These are phyloP conservation scores for Cenococcum geophilum DNA, from an alignment of 495 filamentous ascomycete species.

Conservation along the genomic window DNA sequence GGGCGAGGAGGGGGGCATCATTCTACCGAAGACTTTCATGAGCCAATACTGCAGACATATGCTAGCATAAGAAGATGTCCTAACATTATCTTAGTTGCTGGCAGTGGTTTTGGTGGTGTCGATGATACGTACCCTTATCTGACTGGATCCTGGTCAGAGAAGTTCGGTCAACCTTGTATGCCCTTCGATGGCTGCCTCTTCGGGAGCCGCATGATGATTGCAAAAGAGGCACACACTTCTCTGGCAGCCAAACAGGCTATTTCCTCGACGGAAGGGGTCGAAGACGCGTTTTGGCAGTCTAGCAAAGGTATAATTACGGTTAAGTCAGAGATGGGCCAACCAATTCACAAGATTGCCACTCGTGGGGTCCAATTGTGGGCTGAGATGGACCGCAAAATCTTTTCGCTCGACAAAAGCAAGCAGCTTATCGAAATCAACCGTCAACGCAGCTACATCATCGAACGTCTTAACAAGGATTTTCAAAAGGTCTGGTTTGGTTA, in stretches of 20 bases:
- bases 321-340: conserved; percentile 96
- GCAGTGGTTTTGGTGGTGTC: conserved; percentile 85
- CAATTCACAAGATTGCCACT: conserved; percentile 96
- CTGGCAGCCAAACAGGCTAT: conserved; percentile 92
- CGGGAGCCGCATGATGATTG: conserved; percentile 88
- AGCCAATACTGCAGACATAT: conserved; percentile 86
- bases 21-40: conserved; percentile 92
- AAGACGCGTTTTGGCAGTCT: conserved; percentile 93
- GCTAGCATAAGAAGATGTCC: conserved; percentile 69
- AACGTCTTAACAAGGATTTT: conserved; percentile 96
- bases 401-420: conserved; percentile 91
- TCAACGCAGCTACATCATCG: conserved; percentile 88
- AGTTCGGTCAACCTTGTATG: conserved; percentile 86
- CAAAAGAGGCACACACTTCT: conserved; percentile 91
- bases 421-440: conserved; percentile 87
- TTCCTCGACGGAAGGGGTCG: conserved; percentile 88
- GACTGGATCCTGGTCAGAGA: conserved; percentile 77
- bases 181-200: conserved; percentile 88
- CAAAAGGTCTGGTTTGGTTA: conserved; percentile 98
- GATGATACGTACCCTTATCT: conserved; percentile 93
- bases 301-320: conserved; percentile 94
- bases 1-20: conserved; percentile 92
- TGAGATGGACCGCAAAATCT: conserved; percentile 97
- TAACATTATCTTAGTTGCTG: conserved; percentile 84
- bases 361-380: conserved; percentile 93